Conservation (phyloP, 805 yeast species). For the fission yeast (Schizosaccharomyces pombe) region ASM294v3 CU329670.1:1222001-1222500, state of each 20-base stretch:
- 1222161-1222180: conserved; percentile 10
- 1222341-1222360: conserved; percentile 24
- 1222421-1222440: neutral
- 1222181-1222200: conserved; percentile 14
- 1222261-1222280: conserved; percentile 9
- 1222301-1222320: conserved; percentile 29
- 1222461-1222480: neutral
- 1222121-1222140: conserved; percentile 22
- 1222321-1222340: conserved; percentile 35
- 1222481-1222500: neutral
- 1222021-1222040: conserved; percentile 34
- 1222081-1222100: conserved; percentile 32
- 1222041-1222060: conserved; percentile 39
- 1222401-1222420: conserved; percentile 6
- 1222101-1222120: conserved; percentile 35
- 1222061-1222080: conserved; percentile 40
- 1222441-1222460: neutral
- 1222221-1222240: conserved; percentile 3
- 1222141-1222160: conserved; percentile 13
- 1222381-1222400: conserved; percentile 20
- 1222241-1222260: conserved; percentile 13
- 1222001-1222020: conserved; percentile 47
- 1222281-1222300: conserved; percentile 13
- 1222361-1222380: conserved; percentile 23
- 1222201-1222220: conserved; percentile 14